phyloP scores from a whole-genome alignment of 257 asterid species.

The Gentiana dahurica region DNA sequence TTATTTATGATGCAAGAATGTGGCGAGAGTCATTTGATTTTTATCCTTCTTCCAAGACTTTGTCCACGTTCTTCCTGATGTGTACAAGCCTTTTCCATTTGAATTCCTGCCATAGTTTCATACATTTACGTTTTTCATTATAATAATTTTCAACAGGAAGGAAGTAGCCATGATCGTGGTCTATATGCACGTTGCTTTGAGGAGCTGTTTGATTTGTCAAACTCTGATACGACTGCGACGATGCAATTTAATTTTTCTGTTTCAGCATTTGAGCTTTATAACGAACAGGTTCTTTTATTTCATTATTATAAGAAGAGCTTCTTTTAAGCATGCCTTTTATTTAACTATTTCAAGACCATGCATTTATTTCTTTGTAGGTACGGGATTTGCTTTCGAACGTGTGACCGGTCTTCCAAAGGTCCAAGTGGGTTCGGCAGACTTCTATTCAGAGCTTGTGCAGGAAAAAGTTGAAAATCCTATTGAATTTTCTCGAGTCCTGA shows the following conservation, averaged over 20 bases:
- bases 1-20: too few species aligned
- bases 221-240: slow-evolving; percentile 84
- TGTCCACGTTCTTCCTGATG: background rate
- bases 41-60: background rate
- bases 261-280: slow-evolving; percentile 77
- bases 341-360: slow-evolving; percentile 21
- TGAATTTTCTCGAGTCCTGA: slow-evolving; percentile 74
- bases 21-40: too few species aligned
- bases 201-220: slow-evolving; percentile 95
- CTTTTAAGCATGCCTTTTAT: slow-evolving; percentile 10
- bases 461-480: slow-evolving; percentile 80
- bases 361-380: slow-evolving; percentile 41
- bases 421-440: slow-evolving; percentile 48
- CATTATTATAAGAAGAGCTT: background rate
- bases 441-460: slow-evolving; percentile 61
- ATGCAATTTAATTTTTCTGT: slow-evolving; percentile 73
- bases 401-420: slow-evolving; percentile 51
- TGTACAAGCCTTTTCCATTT: too few species aligned
- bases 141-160: slow-evolving; percentile 61
- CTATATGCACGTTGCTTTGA: slow-evolving; percentile 89
- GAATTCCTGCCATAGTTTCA: too few species aligned
- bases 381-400: slow-evolving; percentile 67
- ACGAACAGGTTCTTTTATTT: slow-evolving; percentile 65
- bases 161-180: slow-evolving; percentile 97
- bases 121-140: background rate